Evolutionary conservation across 2,329 filamentous ascomycete genomes (phyloP).

Genomic region (Diaporthe citrichinensis): DNA sequence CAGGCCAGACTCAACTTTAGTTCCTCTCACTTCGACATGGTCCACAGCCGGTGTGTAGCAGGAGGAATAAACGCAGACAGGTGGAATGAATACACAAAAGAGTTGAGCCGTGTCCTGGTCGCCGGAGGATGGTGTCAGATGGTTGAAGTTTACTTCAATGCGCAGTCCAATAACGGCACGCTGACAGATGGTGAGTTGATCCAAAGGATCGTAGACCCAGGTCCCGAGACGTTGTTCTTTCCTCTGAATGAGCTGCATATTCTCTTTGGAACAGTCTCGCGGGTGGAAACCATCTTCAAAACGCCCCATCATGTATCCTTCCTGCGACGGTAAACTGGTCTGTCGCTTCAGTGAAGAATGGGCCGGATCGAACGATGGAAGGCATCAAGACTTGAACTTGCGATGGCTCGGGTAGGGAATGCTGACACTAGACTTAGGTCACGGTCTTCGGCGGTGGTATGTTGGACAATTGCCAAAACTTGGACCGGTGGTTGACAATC

Average conservation of each 20-base stretch:
- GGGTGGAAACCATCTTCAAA: neutral
- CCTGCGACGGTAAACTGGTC: neutral
- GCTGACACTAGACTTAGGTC: conserved; percentile 55
- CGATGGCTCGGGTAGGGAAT: neutral
- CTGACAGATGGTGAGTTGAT: conserved; percentile 76
- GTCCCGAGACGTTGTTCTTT: no score
- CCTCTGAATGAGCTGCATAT: neutral
- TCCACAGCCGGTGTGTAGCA: conserved; percentile 82
- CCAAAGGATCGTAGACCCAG: conserved; percentile 74
- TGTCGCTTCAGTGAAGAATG: neutral
- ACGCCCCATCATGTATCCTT: neutral
- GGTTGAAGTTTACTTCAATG: conserved; percentile 88
- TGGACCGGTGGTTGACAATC: conserved; percentile 6
- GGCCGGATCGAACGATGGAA: neutral
- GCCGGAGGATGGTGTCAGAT: conserved; percentile 90
- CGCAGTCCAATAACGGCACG: conserved; percentile 89
- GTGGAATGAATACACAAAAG: conserved; percentile 83
- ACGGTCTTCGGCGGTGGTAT: conserved; percentile 75
- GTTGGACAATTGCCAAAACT: neutral
- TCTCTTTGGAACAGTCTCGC: neutral
- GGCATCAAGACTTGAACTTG: neutral
- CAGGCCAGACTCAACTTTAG: conserved; percentile 78
- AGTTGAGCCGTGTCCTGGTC: conserved; percentile 80
- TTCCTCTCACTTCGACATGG: conserved; percentile 77
- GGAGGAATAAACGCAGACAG: conserved; percentile 79